Base-by-base conservation (phyloP, 805 yeast species). In the Teunomyces stri region DNA sequence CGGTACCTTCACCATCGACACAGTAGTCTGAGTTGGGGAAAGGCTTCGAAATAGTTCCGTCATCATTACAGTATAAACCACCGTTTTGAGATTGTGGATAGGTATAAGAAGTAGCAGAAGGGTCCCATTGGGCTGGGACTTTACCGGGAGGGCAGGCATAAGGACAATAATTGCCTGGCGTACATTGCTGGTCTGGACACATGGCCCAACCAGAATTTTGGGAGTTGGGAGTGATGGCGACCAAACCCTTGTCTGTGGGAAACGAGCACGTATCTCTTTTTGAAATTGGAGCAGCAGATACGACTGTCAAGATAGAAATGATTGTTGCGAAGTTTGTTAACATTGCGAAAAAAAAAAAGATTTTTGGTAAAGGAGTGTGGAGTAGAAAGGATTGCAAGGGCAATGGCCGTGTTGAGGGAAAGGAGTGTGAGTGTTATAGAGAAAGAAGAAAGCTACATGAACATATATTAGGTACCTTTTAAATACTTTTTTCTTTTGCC, bases 61-160 rank as follows among this genome's bases (percentile, higher is more conserved):
- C 79, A 37, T 69, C 69, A 59, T 86, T 79, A 72, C 97, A 89
- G 68, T 79, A 79, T 47, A 89, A 65, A 9, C 96, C 97, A 57
- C 97, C 97, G 59, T 87, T 69, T 70, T 80, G 84, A 2, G 96
- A 87, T 33, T 80, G 76, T 18, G 96, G 95, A 62, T 85, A 86
- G 5, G 84, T 56, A 69, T 89, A 89, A 9, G 81, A 54, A n/a
- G 87, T 87, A 31, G 84, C 85, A 4, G 64, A 51, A 4, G 89
- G 82, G 60, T 90, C 94, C 96, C 96, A 89, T 67, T 89, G 97
- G 27, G 83, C 87, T 85, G 85, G 84, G 46, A 89, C 65, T 64
- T 87, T 80, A 49, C 97, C 97, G 35, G 96, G 87, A 13, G 89
- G 82, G 63, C 97, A 89, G 13, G 96, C 96, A 65, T 85, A 90